Evolutionary conservation across 2,329 filamentous ascomycete species (phyloP).

Genomic region (Fusarium sp.): DNA sequence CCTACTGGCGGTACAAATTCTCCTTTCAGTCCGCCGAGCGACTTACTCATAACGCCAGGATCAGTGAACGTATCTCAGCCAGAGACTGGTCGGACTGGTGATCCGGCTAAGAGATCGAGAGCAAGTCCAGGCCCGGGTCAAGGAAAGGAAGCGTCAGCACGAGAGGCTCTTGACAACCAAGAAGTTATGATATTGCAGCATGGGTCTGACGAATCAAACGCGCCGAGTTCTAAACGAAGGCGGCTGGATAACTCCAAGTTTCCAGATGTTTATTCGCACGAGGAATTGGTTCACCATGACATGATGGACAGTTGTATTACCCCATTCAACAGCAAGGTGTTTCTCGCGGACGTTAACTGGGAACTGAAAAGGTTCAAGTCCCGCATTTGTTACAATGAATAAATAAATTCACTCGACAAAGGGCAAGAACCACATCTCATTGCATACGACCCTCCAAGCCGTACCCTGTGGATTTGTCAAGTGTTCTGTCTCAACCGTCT

Average conservation of each 20-base stretch:
- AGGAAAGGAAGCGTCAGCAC: background rate
- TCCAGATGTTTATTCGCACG: too few relatives aligned
- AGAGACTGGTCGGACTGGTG: slow-evolving; percentile 4
- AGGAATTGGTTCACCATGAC: too few relatives aligned
- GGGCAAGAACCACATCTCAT: too few relatives aligned
- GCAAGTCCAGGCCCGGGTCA: background rate
- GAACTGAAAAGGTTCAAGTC: slow-evolving; percentile 18
- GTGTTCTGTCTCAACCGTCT: too few relatives aligned
- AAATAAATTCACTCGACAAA: too few relatives aligned
- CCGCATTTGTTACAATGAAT: too few relatives aligned
- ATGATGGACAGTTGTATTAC: slow-evolving; percentile 5
- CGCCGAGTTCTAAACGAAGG: slow-evolving; percentile 4
- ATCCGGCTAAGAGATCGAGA: slow-evolving; percentile 19
- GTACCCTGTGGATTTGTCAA: too few relatives aligned
- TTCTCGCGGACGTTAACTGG: slow-evolving; percentile 23
- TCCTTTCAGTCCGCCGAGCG: slow-evolving; percentile 6
- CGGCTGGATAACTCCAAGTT: background rate
- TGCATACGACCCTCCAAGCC: too few relatives aligned
- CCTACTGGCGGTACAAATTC: too few relatives aligned
- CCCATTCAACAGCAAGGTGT: slow-evolving; percentile 4
- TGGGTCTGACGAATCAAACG: background rate
- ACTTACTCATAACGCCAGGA: slow-evolving; percentile 20
- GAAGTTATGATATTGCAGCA: background rate
- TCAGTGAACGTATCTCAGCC: background rate
- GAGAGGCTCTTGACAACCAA: slow-evolving; percentile 3